Evolutionary conservation across 2,329 filamentous ascomycete species (phyloP), one percentile per base, ranked within the genome.

Genomic region (Neocatenulostroma microsporum): DNA sequence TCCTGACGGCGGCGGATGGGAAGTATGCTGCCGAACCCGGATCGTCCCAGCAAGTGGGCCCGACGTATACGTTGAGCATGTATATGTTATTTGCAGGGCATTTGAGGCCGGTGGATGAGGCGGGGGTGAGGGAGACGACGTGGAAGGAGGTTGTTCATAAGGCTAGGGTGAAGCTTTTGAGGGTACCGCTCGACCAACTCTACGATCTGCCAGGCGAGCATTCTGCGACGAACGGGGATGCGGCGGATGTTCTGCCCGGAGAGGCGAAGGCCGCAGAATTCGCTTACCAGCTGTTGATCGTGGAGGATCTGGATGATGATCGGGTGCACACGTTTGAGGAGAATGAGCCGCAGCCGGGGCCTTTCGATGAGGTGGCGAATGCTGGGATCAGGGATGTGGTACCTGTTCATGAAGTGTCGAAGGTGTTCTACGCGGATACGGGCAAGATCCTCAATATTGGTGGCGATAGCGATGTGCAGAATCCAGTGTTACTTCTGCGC

Each of bases 61-160:
- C 89, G 0, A 76, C 80, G 0, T 96, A 95, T 53, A 82, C 76
- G 0, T 61, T 96, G 6, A 94, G 88, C 0, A 66, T 96, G 48
- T 98, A 96, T 61, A 95, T 96, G 87, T 73, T 96, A 1, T 98
- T 96, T 53, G 72, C 80, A 2, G 83, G 86, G 2, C 87, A 96
- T 59, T 68, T 80, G 3, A 66, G 67, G 28, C 63, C 69, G 3
- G 68, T 73, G 13, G 67, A 73, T 49, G 62, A 77, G 62, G 61
- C 76, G 57, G 62, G 74, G 50, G 50, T 79, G 47, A 56, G 82
- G 63, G 62, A 79, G 63, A 68, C 86, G 0, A 82, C 88, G 1
- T 96, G 91, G 91, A 91, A 96, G 57, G 89, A 98, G 58, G 87
- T 94, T 26, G 80, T 95, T 42, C 88, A 96, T 65, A 98, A 96